A percentile compares a stretch with the other conserved stretches of the same genome.
These are phyloP conservation scores for Thinopyrum elongatum DNA, from an alignment of 176 grass and related monocot genomes.

Conservation along the genomic window DNA sequence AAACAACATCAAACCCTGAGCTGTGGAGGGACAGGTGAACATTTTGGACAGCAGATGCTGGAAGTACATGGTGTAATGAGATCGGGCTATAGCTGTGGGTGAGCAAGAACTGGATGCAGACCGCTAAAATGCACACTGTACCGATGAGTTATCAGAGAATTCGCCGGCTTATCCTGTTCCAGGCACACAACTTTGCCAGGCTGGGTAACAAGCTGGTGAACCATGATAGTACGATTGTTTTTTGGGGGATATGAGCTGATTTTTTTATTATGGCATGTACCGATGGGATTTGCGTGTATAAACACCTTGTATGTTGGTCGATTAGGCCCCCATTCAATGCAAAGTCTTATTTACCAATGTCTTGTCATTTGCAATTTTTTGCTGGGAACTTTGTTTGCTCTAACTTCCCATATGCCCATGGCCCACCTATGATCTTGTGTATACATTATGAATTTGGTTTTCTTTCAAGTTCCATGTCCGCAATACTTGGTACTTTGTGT, in stretches of 20 bases:
- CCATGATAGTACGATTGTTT: not conserved
- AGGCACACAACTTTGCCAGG: not conserved
- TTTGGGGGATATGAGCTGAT: not conserved
- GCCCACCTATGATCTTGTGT: not conserved
- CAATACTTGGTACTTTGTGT: not conserved
- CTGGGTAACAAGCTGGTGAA: not conserved
- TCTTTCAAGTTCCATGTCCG: not conserved
- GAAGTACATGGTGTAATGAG: not conserved
- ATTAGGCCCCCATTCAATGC: not conserved
- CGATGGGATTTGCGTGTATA: not conserved
- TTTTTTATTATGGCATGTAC: not conserved
- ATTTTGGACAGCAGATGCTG: not conserved
- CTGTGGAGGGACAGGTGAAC: not conserved
- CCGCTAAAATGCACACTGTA: not conserved
- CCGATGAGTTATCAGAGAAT: not conserved
- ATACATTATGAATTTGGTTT: not conserved
- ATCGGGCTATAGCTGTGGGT: conserved; percentile 1
- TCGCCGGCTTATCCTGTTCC: not conserved
- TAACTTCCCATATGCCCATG: not conserved
- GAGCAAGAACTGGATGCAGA: not conserved
- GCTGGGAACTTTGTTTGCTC: not conserved
- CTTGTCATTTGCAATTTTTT: not conserved
- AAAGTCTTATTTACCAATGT: not conserved
- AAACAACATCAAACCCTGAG: conserved; percentile 8
- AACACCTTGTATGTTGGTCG: not conserved